Percentiles rank a stretch among this genome's conserved stretches.
phyloP scores from a whole-genome alignment of 805 yeast species.

The Barnettozyma californica region DNA sequence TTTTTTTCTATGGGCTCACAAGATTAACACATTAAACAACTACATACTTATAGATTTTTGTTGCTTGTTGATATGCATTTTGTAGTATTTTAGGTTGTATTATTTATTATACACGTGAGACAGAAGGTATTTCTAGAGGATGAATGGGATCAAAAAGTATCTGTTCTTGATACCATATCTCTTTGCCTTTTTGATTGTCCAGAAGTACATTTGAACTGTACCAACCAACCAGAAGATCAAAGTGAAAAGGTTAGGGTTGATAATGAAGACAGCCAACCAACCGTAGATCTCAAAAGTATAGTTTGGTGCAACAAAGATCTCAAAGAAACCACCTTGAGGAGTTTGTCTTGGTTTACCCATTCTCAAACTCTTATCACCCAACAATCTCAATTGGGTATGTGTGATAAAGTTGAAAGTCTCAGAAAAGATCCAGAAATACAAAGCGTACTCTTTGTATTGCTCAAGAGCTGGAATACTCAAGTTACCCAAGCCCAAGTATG shows the following conservation, averaged over 20 bases:
- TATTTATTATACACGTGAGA: too few species aligned
- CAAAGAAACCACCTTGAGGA: conserved; percentile 79
- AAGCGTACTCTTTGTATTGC: conserved; percentile 25
- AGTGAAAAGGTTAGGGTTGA: conserved; percentile 75
- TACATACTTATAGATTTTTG: not conserved
- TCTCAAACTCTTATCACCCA: conserved; percentile 33
- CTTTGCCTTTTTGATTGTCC: conserved; percentile 87
- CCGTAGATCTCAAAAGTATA: conserved; percentile 80
- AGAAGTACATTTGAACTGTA: conserved; percentile 75
- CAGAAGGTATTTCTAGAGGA: conserved; percentile 42
- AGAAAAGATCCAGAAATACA: conserved; percentile 33
- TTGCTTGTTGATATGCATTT: not conserved
- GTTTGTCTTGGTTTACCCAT: conserved; percentile 33
- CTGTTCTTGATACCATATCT: conserved; percentile 68
- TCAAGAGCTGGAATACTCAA: conserved; percentile 54
- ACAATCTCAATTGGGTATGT: conserved; percentile 60
- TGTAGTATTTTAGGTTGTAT: too few species aligned
- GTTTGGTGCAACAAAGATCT: conserved; percentile 84
- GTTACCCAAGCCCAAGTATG: conserved; percentile 54
- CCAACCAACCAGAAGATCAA: conserved; percentile 67
- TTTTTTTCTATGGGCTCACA: not conserved
- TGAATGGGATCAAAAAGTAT: conserved; percentile 73
- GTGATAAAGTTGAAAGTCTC: conserved; percentile 71
- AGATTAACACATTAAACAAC: not conserved
- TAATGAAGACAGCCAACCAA: conserved; percentile 67